A percentile compares a stretch with the other conserved stretches of the same genome.
Conservation (phyloP, 495 filamentous ascomycete species). For the Amorphotheca resinae region DNA sequence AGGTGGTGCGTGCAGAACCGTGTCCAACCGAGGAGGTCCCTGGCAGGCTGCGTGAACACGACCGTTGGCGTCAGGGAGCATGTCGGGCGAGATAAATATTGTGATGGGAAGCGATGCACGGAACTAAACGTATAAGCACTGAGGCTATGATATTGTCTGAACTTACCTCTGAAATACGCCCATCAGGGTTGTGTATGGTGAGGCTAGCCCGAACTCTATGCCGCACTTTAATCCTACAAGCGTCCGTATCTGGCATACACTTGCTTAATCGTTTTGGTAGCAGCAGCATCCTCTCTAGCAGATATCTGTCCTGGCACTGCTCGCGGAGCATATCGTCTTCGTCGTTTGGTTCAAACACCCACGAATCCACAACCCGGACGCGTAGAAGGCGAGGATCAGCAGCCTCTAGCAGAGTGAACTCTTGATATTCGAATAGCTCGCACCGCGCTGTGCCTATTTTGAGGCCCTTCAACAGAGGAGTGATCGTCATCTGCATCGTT, state of each 20-base stretch:
- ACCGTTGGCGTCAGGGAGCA: slow-evolving; percentile 71
- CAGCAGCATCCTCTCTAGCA: slow-evolving; percentile 53
- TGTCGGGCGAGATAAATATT: slow-evolving; percentile 87
- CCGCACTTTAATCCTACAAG: slow-evolving; percentile 68
- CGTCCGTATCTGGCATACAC: slow-evolving; percentile 80
- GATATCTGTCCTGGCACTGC: slow-evolving; percentile 59
- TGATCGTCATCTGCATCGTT: slow-evolving; percentile 65
- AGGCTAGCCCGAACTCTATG: slow-evolving; percentile 82
- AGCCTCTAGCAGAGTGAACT: slow-evolving; percentile 40
- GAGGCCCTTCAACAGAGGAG: slow-evolving; percentile 77
- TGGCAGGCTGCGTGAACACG: slow-evolving; percentile 44
- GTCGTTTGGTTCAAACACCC: slow-evolving; percentile 45
- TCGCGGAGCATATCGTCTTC: slow-evolving; percentile 56
- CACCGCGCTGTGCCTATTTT: slow-evolving; percentile 63
- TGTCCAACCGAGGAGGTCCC: slow-evolving; percentile 25
- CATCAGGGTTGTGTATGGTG: slow-evolving; percentile 84
- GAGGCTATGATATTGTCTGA: neutral
- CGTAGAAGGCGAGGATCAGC: slow-evolving; percentile 44
- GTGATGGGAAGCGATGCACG: slow-evolving; percentile 76
- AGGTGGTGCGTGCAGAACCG: slow-evolving; percentile 57
- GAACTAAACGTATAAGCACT: slow-evolving; percentile 30
- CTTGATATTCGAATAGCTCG: slow-evolving; percentile 66
- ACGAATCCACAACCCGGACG: slow-evolving; percentile 46
- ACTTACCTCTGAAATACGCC: slow-evolving; percentile 73
- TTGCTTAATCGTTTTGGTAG: slow-evolving; percentile 64